A percentile compares a stretch with the other conserved stretches of the same genome.
Conservation (phyloP, 805 yeast genomes). For the Wickerhamomyces sydowiorum region DNA sequence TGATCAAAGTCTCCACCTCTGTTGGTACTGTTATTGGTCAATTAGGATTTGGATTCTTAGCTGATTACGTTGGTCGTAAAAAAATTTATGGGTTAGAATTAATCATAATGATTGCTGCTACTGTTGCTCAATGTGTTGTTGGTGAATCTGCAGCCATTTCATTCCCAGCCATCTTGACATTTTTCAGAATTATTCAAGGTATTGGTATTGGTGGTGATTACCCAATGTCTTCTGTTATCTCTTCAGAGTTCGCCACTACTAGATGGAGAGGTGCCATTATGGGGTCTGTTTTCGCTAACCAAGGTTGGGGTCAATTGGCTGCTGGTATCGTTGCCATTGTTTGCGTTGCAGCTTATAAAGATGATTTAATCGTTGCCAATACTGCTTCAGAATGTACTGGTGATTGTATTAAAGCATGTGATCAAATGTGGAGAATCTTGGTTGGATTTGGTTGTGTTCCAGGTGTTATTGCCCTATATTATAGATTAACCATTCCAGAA, state of each 20-base stretch:
- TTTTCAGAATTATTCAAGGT: constrained; percentile 85
- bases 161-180: constrained; percentile 67
- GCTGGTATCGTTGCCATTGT: constrained; percentile 83
- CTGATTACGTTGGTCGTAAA: constrained; percentile 82
- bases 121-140: constrained; percentile 68
- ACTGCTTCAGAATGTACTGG: constrained; percentile 56
- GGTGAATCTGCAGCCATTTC: constrained; percentile 69
- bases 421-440: constrained; percentile 91
- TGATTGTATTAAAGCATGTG: constrained; percentile 71
- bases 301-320: constrained; percentile 91
- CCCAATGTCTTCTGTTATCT: constrained; percentile 88
- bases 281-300: constrained; percentile 96
- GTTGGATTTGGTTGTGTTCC: constrained; percentile 91
- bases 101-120: constrained; percentile 76
- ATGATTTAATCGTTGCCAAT: constrained; percentile 47
- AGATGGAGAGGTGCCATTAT: constrained; percentile 98
- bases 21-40: constrained; percentile 95
- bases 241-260: constrained; percentile 89
- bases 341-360: constrained; percentile 72
- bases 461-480: constrained; percentile 78
- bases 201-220: constrained; percentile 98
- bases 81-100: constrained; percentile 82
- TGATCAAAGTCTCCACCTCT: constrained; percentile 83
- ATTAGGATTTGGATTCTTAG: constrained; percentile 74
- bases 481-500: constrained; percentile 91